phyloP scores from a whole-genome alignment of 2,329 filamentous ascomycete species.

The Dactylellina sp. region DNA sequence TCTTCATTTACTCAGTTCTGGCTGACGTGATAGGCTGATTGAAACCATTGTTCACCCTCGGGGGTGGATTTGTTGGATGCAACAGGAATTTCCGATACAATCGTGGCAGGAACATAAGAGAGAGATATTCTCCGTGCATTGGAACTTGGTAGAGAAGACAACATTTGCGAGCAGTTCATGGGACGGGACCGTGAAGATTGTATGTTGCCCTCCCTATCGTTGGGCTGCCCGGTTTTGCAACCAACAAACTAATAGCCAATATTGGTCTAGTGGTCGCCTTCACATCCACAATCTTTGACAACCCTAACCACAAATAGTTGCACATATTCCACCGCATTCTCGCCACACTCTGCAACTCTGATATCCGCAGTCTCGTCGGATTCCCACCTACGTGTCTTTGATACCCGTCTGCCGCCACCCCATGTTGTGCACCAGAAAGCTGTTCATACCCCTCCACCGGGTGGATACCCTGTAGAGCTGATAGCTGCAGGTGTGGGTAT shows the following conservation, averaged over 20 bases:
- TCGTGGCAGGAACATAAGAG: constrained; percentile 93
- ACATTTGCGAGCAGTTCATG: constrained; percentile 91
- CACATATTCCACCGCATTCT: constrained; percentile 93
- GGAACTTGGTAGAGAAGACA: constrained; percentile 91
- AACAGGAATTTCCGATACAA: constrained; percentile 81
- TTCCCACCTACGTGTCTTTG: constrained; percentile 88
- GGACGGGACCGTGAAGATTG: constrained; percentile 95
- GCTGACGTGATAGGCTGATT: constrained; percentile 57
- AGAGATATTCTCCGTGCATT: constrained; percentile 91
- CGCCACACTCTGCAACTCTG: constrained; percentile 84
- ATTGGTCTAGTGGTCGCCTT: constrained; percentile 79
- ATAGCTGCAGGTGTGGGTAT: constrained; percentile 59
- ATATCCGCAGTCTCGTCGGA: constrained; percentile 90
- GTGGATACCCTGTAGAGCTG: constrained; percentile 59
- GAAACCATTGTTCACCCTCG: constrained; percentile 2
- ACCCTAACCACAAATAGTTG: constrained; percentile 93
- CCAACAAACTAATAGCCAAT: constrained; percentile 2
- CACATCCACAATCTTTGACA: constrained; percentile 77
- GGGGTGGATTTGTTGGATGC: neutral
- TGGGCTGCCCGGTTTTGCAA: neutral
- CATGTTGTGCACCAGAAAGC: constrained; percentile 84
- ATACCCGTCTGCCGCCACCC: constrained; percentile 85
- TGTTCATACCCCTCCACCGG: constrained; percentile 76
- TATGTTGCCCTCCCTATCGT: constrained; percentile 62
- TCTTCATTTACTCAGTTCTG: constrained; percentile 15